Evolutionary conservation across 176 grass and related monocot genomes (phyloP), one percentile per base, ranked within the genome.

Genomic region (Cymbopogon citratus): DNA sequence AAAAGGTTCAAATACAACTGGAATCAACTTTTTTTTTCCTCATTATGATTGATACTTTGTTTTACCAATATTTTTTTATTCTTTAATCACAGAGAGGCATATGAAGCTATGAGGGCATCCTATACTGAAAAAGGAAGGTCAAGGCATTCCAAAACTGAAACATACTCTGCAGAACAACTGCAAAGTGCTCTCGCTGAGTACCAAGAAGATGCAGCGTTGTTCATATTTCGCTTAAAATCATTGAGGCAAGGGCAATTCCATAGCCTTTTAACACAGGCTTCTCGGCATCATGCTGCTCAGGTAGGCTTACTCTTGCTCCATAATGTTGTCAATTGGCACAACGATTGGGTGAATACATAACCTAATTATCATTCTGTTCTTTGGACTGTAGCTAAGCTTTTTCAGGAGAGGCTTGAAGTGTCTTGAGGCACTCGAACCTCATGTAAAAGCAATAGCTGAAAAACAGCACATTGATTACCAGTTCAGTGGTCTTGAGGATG

Each of bases 271-370:
- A 98, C 92, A 57, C 95, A 94, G 76, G 95, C 92, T 69, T 82
- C 95, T 78, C 88, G 95, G 16, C 92, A 98, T 80, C 82, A 98
- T 94, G 95, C 95, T 69, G 89, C 92, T 69, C 95, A 93, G 90
- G 95, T 98, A 87, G 27, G 44, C 46, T 64, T 66, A 21, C 12
- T 57, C 18, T 80, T 75, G 75, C 21, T 61, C 41, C 43, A 41
- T 56, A 34, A 73, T 14, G 13, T 41, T 76, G 33, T 87, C 49
- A 75, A 67, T 84, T 74, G 28, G 60, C 43, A 59, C 23, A 70
- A 59, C 29, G 5, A 81, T 83, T 57, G 11, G 64, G 29, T 86
- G 65, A 54, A 63, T 21, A 73, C 44, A 68, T 56, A 74, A 81
- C 54, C 51, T 84, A 79, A 75, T 51, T 81, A 74, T 79, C 26